These are phyloP conservation scores for Periconia sp. DNA, from an alignment of 2,329 filamentous ascomycete genomes.

Conservation along the genomic window DNA sequence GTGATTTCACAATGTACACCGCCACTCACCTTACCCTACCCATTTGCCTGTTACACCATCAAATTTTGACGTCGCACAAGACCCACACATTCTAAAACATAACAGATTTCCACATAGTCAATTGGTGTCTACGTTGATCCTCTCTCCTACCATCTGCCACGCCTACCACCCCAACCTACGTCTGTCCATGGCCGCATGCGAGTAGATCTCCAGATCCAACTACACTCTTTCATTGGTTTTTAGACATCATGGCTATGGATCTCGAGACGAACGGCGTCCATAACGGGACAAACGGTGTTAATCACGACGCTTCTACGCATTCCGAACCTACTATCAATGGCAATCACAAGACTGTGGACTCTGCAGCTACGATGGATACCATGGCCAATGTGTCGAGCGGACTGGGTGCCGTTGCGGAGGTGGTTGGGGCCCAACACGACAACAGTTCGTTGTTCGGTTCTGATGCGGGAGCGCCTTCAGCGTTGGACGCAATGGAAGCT, in stretches of 20 bases:
- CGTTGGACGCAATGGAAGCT: constrained; percentile 46
- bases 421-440: constrained; percentile 45
- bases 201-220: constrained; percentile 36
- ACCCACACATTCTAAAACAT: constrained; percentile 6
- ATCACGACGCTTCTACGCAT: constrained; percentile 21
- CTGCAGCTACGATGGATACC: constrained; percentile 39
- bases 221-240: constrained; percentile 21
- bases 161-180: constrained; percentile 11
- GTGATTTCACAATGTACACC: constrained; percentile 4
- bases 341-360: constrained; percentile 25
- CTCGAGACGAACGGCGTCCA: constrained; percentile 55
- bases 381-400: constrained; percentile 46
- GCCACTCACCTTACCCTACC: background rate
- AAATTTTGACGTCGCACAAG: constrained; percentile 8
- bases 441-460: constrained; percentile 44
- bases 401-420: constrained; percentile 47
- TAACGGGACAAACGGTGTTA: constrained; percentile 55
- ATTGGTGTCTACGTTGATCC: background rate
- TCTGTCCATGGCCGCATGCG: constrained; percentile 43
- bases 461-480: constrained; percentile 29
- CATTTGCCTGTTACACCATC: constrained; percentile 12
- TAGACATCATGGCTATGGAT: constrained; percentile 46
- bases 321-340: constrained; percentile 34
- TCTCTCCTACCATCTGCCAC: background rate
- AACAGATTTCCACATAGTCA: constrained; percentile 6